Percentiles rank a stretch among this genome's conserved stretches.
These are phyloP conservation scores for Camptophora hylomeconis DNA, from an alignment of 2,329 filamentous ascomycete species.

Conservation along the genomic window DNA sequence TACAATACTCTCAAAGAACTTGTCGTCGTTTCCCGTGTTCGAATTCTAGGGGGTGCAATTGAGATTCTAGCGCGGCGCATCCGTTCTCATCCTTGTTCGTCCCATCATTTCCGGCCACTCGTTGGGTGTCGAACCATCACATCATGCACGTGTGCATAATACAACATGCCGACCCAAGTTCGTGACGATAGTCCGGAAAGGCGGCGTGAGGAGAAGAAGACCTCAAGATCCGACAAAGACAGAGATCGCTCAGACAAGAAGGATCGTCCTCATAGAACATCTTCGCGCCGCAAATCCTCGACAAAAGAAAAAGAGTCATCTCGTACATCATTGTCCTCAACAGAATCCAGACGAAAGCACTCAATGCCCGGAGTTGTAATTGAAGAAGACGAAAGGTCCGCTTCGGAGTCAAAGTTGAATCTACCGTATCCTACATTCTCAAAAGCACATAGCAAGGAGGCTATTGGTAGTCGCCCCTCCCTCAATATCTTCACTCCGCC, in stretches of 20 bases:
- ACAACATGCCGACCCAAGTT: slow-evolving; percentile 15
- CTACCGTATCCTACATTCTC: slow-evolving; percentile 72
- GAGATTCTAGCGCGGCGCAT: too few relatives aligned
- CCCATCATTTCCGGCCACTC: too few relatives aligned
- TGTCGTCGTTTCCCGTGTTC: too few relatives aligned
- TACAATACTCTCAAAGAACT: too few relatives aligned
- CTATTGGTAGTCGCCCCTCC: slow-evolving; percentile 44
- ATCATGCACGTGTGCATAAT: too few relatives aligned
- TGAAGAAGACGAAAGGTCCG: slow-evolving; percentile 7
- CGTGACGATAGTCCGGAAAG: slow-evolving; percentile 15
- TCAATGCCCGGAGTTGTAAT: slow-evolving; percentile 18
- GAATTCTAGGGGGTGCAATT: too few relatives aligned
- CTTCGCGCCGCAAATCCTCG: slow-evolving; percentile 11
- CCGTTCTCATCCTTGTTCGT: too few relatives aligned
- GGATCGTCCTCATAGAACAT: slow-evolving; percentile 9
- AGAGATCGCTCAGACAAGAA: slow-evolving; percentile 8
- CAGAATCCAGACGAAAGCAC: slow-evolving; percentile 16
- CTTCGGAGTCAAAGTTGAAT: slow-evolving; percentile 31
- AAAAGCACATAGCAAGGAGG: slow-evolving; percentile 85
- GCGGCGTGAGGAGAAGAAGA: slow-evolving; percentile 13
- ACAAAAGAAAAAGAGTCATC: slow-evolving; percentile 14
- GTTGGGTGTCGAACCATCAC: too few relatives aligned
- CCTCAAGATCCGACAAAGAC: slow-evolving; percentile 6
- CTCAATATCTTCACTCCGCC: slow-evolving; percentile 51
- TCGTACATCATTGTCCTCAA: slow-evolving; percentile 17